Evolutionary conservation across 768 basidiomycete species (phyloP).

Genomic region (Mycena crocata): DNA sequence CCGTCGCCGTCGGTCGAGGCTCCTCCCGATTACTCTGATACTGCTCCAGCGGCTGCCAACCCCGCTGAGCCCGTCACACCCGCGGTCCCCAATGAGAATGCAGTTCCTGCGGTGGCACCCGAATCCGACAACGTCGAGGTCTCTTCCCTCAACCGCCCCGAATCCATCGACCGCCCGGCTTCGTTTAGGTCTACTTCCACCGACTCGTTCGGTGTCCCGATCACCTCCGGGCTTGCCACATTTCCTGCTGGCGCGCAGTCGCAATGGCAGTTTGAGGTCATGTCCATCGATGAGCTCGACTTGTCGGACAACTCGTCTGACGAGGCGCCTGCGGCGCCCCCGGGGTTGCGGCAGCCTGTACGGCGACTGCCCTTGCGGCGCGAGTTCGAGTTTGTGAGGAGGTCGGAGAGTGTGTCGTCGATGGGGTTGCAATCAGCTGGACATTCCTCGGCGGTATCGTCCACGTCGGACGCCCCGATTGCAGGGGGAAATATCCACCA

Average conservation of each 20-base stretch:
- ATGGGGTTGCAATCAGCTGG: slow-evolving; percentile 77
- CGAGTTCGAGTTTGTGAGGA: slow-evolving; percentile 83
- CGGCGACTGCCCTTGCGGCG: slow-evolving; percentile 78
- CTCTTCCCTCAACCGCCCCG: slow-evolving; percentile 29
- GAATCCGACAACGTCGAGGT: slow-evolving; percentile 20
- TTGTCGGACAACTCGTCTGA: slow-evolving; percentile 83
- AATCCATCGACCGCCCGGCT: slow-evolving; percentile 34
- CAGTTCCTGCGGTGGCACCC: not conserved
- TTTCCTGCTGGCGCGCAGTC: slow-evolving; percentile 53
- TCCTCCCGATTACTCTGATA: slow-evolving; percentile 18
- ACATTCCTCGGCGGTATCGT: slow-evolving; percentile 54
- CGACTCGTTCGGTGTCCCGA: slow-evolving; percentile 61
- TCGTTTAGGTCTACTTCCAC: slow-evolving; percentile 60
- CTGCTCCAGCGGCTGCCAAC: not conserved
- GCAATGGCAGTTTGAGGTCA: slow-evolving; percentile 76
- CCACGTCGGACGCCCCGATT: slow-evolving; percentile 48
- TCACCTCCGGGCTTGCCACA: slow-evolving; percentile 49
- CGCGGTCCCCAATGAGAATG: not conserved
- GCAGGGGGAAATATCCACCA: slow-evolving; percentile 69
- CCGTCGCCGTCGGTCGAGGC: slow-evolving; percentile 21
- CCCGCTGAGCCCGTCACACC: not conserved
- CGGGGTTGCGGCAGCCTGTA: slow-evolving; percentile 65
- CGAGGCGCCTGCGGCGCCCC: slow-evolving; percentile 55
- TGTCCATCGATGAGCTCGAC: slow-evolving; percentile 83
- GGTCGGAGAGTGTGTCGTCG: slow-evolving; percentile 83